phyloP scores from a whole-genome alignment of 768 basidiomycete genomes.

The Agaricus bisporus region DNA sequence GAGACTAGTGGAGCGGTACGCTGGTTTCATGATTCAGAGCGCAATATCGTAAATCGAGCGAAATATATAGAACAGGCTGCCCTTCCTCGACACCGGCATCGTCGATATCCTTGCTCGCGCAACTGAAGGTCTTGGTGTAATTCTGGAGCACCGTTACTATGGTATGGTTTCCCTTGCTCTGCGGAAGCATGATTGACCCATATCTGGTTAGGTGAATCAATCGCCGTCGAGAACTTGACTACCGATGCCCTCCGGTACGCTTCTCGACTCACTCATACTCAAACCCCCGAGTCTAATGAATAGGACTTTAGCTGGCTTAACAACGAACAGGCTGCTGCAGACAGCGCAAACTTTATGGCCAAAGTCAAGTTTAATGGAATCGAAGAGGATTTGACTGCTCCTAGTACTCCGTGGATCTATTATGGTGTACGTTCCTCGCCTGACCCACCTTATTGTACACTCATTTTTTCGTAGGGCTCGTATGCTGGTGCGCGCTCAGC shows the following conservation, averaged over 20 bases:
- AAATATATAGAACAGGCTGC: constrained; percentile 34
- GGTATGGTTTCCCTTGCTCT: constrained; percentile 31
- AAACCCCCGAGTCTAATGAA: neutral
- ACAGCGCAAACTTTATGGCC: constrained; percentile 89
- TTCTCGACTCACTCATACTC: neutral
- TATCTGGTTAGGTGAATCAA: constrained; percentile 8
- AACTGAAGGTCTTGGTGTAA: constrained; percentile 82
- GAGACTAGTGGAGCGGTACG: constrained; percentile 82
- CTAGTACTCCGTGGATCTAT: constrained; percentile 82
- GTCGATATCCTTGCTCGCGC: constrained; percentile 78
- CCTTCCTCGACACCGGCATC: constrained; percentile 76
- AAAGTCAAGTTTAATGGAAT: constrained; percentile 72
- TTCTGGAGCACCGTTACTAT: constrained; percentile 93
- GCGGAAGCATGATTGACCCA: neutral
- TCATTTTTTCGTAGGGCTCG: constrained; percentile 47
- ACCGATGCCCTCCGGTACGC: constrained; percentile 15
- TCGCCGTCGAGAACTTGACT: constrained; percentile 15
- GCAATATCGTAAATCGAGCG: neutral
- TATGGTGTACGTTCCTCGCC: constrained; percentile 62
- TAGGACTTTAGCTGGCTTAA: constrained; percentile 64
- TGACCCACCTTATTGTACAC: too few relatives aligned
- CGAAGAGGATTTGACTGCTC: constrained; percentile 63
- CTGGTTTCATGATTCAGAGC: constrained; percentile 35
- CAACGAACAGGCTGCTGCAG: constrained; percentile 84
- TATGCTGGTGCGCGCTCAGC: constrained; percentile 93